phyloP scores from a whole-genome alignment of 208 protist species.

The Crithidia expoeki region DNA sequence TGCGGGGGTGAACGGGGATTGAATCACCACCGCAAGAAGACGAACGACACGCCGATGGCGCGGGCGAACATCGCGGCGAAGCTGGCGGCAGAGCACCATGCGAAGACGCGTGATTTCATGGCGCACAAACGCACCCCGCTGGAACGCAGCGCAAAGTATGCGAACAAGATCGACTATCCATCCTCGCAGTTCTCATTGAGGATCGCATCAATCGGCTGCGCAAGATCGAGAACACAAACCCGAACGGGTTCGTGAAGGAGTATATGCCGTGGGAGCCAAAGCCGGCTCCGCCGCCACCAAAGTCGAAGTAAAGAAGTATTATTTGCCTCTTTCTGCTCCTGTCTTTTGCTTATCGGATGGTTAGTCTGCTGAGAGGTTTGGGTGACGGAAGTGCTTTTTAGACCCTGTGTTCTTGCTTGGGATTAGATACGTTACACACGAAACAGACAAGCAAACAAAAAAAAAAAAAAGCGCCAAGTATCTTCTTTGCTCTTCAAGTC shows the following conservation, averaged over 20 bases:
- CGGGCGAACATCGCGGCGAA: conserved; percentile 73
- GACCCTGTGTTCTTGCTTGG: too few species aligned
- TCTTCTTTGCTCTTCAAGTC: too few species aligned
- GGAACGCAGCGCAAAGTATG: conserved; percentile 22
- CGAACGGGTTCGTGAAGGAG: conserved; percentile 67
- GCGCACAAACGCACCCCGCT: conserved; percentile 36
- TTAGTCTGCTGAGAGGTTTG: not conserved
- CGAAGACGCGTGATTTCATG: conserved; percentile 70
- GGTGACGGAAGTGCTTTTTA: not conserved
- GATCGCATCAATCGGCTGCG: conserved; percentile 33
- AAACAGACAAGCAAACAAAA: not conserved
- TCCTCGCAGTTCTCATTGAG: conserved; percentile 25
- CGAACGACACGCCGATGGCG: conserved; percentile 52
- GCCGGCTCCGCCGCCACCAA: conserved; percentile 30
- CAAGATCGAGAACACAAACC: conserved; percentile 71
- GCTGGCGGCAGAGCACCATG: conserved; percentile 45
- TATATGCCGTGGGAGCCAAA: conserved; percentile 52
- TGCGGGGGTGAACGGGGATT: conserved; percentile 48
- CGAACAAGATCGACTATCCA: conserved; percentile 37
- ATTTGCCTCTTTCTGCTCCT: not conserved
- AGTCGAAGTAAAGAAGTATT: conserved; percentile 47
- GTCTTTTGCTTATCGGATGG: not conserved
- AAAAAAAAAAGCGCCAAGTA: too few species aligned
- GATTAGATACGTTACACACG: not conserved
- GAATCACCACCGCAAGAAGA: conserved; percentile 38